phyloP scores from a whole-genome alignment of 2,329 filamentous ascomycete genomes.

The Colletotrichum destructivum region DNA sequence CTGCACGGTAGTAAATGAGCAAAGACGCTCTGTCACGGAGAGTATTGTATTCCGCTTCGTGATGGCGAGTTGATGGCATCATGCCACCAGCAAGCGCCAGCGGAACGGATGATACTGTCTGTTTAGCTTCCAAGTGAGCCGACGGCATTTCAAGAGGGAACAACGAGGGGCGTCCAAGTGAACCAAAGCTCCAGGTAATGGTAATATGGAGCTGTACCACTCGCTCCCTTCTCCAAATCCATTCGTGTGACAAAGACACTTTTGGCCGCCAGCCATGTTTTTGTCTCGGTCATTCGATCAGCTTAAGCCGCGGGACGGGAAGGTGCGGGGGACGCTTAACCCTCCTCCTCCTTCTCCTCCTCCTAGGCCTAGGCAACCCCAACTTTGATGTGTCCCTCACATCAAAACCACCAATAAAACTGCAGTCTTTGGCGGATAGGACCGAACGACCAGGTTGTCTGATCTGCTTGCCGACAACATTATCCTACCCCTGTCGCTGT shows the following conservation, averaged over 20 bases:
- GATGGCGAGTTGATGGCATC: constrained; percentile 17
- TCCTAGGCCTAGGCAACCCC: constrained; percentile 19
- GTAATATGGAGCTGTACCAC: neutral
- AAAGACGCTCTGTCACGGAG: constrained; percentile 4
- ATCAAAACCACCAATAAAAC: constrained; percentile 31
- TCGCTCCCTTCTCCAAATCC: neutral
- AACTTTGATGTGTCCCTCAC: constrained; percentile 16
- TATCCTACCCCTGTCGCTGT: constrained; percentile 27
- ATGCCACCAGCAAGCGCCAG: neutral
- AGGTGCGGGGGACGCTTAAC: constrained; percentile 35
- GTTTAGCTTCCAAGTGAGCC: neutral
- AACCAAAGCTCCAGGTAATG: neutral
- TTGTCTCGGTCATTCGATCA: constrained; percentile 37
- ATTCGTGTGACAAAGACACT: neutral
- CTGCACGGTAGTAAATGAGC: constrained; percentile 24
- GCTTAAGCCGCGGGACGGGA: constrained; percentile 25
- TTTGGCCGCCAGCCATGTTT: constrained; percentile 17
- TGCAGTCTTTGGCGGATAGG: constrained; percentile 33
- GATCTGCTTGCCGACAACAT: constrained; percentile 39
- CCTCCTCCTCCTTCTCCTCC: constrained; percentile 23
- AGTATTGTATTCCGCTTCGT: constrained; percentile 13
- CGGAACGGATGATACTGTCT: neutral
- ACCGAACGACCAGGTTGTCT: constrained; percentile 37
- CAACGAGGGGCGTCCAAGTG: neutral
- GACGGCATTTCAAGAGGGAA: neutral